phyloP scores from a whole-genome alignment of 305 asterid species.

The Galium porrigens region DNA sequence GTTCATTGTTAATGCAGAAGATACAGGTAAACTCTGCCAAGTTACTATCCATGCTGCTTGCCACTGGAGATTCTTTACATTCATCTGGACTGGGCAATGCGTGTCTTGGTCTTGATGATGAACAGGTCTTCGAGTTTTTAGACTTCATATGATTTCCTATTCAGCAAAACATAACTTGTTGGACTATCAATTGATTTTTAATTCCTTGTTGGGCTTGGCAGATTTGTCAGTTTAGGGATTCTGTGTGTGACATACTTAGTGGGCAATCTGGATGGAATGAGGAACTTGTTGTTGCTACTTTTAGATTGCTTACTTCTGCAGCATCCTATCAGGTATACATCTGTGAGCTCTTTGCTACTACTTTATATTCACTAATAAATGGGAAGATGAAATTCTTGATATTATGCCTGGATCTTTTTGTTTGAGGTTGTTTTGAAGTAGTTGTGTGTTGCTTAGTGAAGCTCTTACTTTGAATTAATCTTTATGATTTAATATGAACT shows the following conservation, averaged over 20 bases:
- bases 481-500: neutral
- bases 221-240: constrained; percentile 49
- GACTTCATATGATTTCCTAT: constrained; percentile 13
- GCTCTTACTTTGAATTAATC: neutral
- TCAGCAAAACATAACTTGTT: constrained; percentile 9
- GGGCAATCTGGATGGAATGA: constrained; percentile 49
- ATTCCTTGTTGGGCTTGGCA: constrained; percentile 24
- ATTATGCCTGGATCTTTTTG: neutral
- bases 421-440: neutral
- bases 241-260: constrained; percentile 42
- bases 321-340: constrained; percentile 60
- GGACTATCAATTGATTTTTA: constrained; percentile 1
- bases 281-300: constrained; percentile 45
- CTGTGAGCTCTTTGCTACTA: neutral
- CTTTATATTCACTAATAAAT: neutral
- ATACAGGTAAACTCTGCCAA: constrained; percentile 65
- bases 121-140: constrained; percentile 43
- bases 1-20: constrained; percentile 34
- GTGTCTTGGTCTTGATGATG: constrained; percentile 69
- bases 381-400: neutral
- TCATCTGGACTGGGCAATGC: constrained; percentile 38
- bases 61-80: constrained; percentile 36
- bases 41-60: constrained; percentile 55
- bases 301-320: constrained; percentile 58
- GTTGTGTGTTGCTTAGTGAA: neutral